phyloP scores from a whole-genome alignment of 2,329 filamentous ascomycete genomes.

The Diaporthe sp. region DNA sequence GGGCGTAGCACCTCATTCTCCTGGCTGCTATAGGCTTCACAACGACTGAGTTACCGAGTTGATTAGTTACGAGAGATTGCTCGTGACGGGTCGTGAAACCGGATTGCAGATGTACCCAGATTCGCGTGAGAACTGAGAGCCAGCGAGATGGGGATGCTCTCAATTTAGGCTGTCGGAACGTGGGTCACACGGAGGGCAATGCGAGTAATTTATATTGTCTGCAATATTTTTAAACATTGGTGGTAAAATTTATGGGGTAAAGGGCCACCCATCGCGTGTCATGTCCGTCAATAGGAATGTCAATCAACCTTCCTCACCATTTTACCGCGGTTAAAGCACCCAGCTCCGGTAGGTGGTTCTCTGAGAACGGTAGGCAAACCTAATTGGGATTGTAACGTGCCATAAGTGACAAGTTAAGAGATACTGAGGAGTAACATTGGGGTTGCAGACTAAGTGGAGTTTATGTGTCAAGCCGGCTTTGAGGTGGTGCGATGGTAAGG shows the following conservation, averaged over 20 bases:
- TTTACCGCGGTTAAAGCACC: background rate
- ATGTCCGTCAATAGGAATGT: conserved; percentile 5
- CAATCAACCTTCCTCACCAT: background rate
- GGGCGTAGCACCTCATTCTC: background rate
- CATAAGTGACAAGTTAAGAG: conserved; percentile 13
- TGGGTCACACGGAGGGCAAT: background rate
- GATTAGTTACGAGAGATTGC: background rate
- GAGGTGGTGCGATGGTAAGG: background rate
- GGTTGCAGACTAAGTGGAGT: conserved; percentile 26
- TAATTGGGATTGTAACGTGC: conserved; percentile 19
- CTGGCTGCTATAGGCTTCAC: background rate
- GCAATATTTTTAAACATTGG: background rate
- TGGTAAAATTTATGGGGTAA: conserved; percentile 8
- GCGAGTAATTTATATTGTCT: background rate
- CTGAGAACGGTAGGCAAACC: conserved; percentile 1
- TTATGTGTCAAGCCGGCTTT: conserved; percentile 11
- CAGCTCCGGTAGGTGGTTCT: background rate
- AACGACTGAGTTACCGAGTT: background rate
- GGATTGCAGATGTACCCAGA: background rate
- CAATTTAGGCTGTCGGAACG: background rate
- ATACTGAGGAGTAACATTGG: conserved; percentile 3
- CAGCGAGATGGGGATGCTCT: background rate
- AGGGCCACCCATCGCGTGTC: background rate
- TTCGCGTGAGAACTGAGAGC: background rate
- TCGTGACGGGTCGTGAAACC: background rate